Base-by-base conservation (phyloP, 2,329 filamentous ascomycete species). In the Fusarium palustre region DNA sequence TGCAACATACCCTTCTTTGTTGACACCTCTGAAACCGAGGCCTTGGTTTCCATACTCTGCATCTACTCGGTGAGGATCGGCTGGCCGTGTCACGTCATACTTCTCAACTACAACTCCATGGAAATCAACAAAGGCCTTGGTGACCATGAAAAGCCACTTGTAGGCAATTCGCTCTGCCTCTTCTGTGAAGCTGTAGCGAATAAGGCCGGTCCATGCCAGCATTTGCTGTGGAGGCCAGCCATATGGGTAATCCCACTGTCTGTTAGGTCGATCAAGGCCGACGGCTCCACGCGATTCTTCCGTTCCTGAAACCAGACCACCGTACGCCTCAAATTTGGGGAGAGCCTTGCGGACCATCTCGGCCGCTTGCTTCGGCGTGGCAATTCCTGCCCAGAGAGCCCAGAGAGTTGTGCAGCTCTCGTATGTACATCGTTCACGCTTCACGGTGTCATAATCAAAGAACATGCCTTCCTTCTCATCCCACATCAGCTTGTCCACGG, bases 191-290 rank as follows among this genome's bases (percentile, higher is more conserved):
- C 94, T 94, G 77, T 98, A 99, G 20, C 94, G 91, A 75, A 94
- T 87, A 62, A 99, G 84, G 4, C 94, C 96, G 2, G 93, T 94
- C 96, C 96, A 99, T 1, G 96, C 95, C 42, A 99, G 88, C 83
- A 99, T 98, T 83, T 99, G 96, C 84, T 99, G 96, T 33, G 96
- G 96, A 57, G 96, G 96, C 96, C 96, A 99, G 63, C 96, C 96
- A 77, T 96, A 98, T 1, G 96, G 96, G 78, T 94, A 98, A 79
- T 99, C 96, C 96, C 96, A 99, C 79, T 99, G 96, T 73, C 96
- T 90, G 79, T 97, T 98, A 10, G 96, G 96, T 48, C 95, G 88
- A 73, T 94, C 88, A 39, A 97, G 81, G 15, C 92, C 90, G 65
- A 97, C 84, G 33, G 85, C 83, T 41, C 96, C 96, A 45, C 96